Evolutionary conservation across 2,329 filamentous ascomycete genomes (phyloP).

Genomic region (Ophiostoma sp.): DNA sequence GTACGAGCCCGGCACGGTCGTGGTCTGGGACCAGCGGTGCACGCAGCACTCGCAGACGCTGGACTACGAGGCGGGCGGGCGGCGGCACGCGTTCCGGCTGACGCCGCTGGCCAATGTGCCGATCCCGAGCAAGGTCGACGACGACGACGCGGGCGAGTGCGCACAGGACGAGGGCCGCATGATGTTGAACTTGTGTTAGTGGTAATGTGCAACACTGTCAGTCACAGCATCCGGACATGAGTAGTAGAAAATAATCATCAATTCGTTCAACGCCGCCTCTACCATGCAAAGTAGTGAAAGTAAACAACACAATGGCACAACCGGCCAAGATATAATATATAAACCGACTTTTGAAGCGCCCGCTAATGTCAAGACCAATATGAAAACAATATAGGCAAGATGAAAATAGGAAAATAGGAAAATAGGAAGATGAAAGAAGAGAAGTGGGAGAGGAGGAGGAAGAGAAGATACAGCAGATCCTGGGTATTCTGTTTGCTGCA

Average conservation of each 20-base stretch:
- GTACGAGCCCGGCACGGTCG: conserved; percentile 43
- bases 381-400: not conserved
- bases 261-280: conserved; percentile 5
- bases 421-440: not conserved
- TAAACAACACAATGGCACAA: conserved; percentile 5
- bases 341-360: conserved; percentile 3
- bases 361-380: not conserved
- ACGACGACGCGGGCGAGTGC: conserved; percentile 26
- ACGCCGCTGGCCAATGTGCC: conserved; percentile 39
- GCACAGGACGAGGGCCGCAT: conserved; percentile 23
- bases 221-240: too few relatives aligned
- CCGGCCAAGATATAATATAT: not conserved
- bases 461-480: not conserved
- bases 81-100: conserved; percentile 32
- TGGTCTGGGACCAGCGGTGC: conserved; percentile 36
- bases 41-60: conserved; percentile 30
- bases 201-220: not conserved
- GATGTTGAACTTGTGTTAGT: conserved; percentile 24
- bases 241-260: not conserved
- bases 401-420: not conserved
- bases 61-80: conserved; percentile 26
- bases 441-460: not conserved
- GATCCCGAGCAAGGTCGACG: conserved; percentile 34
- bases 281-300: not conserved
- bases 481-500: not conserved